Base-by-base conservation (phyloP, 352 stramenopile genomes). In the Globisporangium yorkense region DNA sequence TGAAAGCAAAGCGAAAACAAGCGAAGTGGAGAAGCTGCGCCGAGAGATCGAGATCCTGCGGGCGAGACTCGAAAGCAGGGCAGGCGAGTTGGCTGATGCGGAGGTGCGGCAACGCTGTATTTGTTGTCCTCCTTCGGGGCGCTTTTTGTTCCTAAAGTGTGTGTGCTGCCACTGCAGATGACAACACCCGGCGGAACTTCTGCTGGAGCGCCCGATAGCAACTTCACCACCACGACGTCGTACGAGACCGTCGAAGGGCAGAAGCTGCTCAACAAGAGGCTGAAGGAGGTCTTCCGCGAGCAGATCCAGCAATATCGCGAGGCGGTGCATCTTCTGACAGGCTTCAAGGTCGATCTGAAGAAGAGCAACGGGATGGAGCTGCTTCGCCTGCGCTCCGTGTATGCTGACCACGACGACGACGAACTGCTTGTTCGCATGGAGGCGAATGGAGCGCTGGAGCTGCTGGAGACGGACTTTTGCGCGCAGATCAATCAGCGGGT, bases 231-330 rank as follows among this genome's bases (percentile, higher is more conserved):
- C 12, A 91, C 73, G 20, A 89, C 82, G n/a, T 89, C 84, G 13
- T 92, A 92, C 56, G 83, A 92, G 58, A 92, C 83, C 0, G 80
- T 92, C 10, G 81, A 92, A 56, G 83, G 83, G n/a, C 78, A 92
- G 24, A 92, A 92, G 61, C 77, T 92, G 41, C 66, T 94, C 18
- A 94, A 96, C 54, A 72, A 94, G 62, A 84, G 89, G 0, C 66
- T 97, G 51, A 96, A 97, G 56, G 75, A 94, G 72, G 79, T 88
- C 18, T 96, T 93, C 35, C 85, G 75, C 58, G 87, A 96, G 58
- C 83, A 94, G 74, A 96, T 91, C 45, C 80, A 88, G 61, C 84
- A 88, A 54, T 97, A 96, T 61, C 80, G 88, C 41, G 84, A 97
- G 53, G 86, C 87, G 1, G 84, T 97, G 10, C 95, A 92, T 53